Evolutionary conservation across 2,329 filamentous ascomycete genomes (phyloP).

Genomic region (Fusarium citri): DNA sequence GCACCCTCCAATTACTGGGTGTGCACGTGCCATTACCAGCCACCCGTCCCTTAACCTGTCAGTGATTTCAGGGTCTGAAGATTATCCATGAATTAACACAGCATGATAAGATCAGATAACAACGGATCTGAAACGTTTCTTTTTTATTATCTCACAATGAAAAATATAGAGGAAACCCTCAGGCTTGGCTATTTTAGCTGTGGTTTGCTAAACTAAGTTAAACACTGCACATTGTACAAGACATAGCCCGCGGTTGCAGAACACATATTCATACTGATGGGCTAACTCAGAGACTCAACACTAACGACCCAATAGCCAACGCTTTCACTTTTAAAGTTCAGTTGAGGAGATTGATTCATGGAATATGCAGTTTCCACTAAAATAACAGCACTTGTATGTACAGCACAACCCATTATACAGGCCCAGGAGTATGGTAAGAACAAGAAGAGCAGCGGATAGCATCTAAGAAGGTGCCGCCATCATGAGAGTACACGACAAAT

Average conservation of each 20-base stretch:
- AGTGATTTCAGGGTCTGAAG: constrained; percentile 29
- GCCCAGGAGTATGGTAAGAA: background rate
- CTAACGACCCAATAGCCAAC: background rate
- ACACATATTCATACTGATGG: background rate
- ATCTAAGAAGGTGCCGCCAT: background rate
- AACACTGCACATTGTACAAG: background rate
- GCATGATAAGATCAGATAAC: constrained; percentile 41
- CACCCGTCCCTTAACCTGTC: constrained; percentile 19
- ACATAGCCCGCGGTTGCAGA: background rate
- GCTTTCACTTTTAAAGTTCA: background rate
- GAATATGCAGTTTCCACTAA: background rate
- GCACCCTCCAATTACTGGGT: constrained; percentile 28
- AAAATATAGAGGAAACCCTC: background rate
- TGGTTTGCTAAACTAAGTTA: background rate
- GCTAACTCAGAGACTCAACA: background rate
- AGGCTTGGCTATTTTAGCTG: background rate
- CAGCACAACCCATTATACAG: background rate
- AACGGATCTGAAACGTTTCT: background rate
- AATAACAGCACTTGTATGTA: background rate
- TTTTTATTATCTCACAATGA: background rate
- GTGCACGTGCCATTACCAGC: constrained; percentile 42
- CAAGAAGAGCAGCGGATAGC: background rate
- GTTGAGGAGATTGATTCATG: background rate
- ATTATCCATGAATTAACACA: constrained; percentile 2
- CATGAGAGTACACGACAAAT: background rate